Conservation (phyloP, 169 alveolate genomes). For the Eimeria sp. region DNA sequence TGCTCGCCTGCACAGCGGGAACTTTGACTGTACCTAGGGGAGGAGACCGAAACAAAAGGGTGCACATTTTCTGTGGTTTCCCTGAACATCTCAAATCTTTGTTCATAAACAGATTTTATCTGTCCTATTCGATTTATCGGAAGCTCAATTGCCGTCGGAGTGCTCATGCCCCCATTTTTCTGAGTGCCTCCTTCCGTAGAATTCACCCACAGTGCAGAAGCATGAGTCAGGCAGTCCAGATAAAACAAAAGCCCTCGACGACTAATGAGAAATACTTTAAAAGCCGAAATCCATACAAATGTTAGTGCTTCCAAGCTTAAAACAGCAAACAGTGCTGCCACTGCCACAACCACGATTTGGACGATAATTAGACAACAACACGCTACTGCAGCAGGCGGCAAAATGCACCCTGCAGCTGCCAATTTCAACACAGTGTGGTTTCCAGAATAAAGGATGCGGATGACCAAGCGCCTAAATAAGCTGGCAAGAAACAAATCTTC, state of each 20-base stretch:
- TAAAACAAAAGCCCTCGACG: slow-evolving; percentile 23
- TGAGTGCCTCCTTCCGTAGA: background rate
- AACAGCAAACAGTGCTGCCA: slow-evolving; percentile 15
- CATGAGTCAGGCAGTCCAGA: slow-evolving; percentile 44
- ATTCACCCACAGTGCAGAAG: background rate
- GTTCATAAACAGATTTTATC: background rate
- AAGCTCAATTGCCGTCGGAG: background rate
- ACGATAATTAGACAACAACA: background rate
- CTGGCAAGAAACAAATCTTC: background rate
- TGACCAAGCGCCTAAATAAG: background rate
- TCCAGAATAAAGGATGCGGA: background rate
- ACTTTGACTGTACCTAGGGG: background rate
- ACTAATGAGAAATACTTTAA: slow-evolving; percentile 1
- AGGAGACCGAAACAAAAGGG: background rate
- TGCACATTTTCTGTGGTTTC: background rate
- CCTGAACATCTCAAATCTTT: background rate
- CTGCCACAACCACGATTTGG: slow-evolving; percentile 40
- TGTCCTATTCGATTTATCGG: background rate
- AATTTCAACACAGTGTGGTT: background rate
- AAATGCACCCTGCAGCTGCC: slow-evolving; percentile 31
- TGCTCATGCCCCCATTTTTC: background rate
- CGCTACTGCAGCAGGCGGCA: slow-evolving; percentile 52
- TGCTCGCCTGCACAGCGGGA: slow-evolving; percentile 3
- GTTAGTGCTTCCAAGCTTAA: background rate
- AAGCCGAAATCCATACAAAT: background rate